These are phyloP conservation scores for Cyberlindnera mississippiensis DNA, from an alignment of 805 yeast species.

Conservation along the genomic window DNA sequence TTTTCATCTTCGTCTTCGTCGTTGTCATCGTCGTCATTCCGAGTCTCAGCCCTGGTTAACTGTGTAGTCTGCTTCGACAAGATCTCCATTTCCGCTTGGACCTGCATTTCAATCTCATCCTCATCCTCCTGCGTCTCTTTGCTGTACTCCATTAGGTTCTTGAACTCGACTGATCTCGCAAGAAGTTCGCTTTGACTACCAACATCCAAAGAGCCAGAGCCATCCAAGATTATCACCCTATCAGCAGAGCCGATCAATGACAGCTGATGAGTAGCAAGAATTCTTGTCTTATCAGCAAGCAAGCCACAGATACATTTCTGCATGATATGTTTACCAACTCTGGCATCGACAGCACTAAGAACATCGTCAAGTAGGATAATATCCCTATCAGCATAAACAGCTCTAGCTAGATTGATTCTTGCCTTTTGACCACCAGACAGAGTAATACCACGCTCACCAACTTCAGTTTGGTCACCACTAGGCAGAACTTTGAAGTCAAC, in stretches of 20 bases:
- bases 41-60: conserved; percentile 22
- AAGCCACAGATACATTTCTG: conserved; percentile 61
- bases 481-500: conserved; percentile 64
- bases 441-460: conserved; percentile 84
- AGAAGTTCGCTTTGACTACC: conserved; percentile 59
- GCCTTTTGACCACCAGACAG: conserved; percentile 91
- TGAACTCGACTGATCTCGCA: conserved; percentile 42
- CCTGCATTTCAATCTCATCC: conserved; percentile 27
- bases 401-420: conserved; percentile 72
- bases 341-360: conserved; percentile 80
- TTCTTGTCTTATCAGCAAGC: conserved; percentile 55
- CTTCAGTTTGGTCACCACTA: conserved; percentile 74
- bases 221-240: conserved; percentile 59
- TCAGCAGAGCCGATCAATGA: conserved; percentile 68
- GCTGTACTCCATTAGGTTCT: conserved; percentile 46
- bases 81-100: conserved; percentile 29
- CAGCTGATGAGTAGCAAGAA: conserved; percentile 83
- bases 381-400: conserved; percentile 67
- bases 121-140: conserved; percentile 31
- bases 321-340: conserved; percentile 79
- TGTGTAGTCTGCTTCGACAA: conserved; percentile 19
- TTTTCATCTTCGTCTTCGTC: conserved; percentile 27
- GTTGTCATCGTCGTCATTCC: conserved; percentile 21
- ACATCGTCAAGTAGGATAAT: conserved; percentile 74
- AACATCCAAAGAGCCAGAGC: conserved; percentile 56